phyloP scores from a whole-genome alignment of 1,139 yeast species.

The Candida labiduridarum region DNA sequence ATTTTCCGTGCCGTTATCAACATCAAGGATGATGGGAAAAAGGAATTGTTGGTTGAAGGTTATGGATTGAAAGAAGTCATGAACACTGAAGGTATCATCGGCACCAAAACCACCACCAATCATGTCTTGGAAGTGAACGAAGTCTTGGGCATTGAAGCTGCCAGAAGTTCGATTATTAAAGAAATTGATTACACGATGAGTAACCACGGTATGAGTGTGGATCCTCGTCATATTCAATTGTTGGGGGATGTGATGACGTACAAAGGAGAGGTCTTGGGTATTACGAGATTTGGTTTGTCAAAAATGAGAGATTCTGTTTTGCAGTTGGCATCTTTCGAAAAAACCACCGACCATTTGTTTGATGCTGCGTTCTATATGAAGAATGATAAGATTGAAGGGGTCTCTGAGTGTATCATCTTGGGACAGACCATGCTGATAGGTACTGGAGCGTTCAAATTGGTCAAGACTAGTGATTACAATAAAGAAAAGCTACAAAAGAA shows the following conservation, averaged over 20 bases:
- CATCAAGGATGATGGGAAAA: constrained; percentile 82
- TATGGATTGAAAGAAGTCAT: constrained; percentile 94
- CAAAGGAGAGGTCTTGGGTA: constrained; percentile 97
- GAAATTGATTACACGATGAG: constrained; percentile 98
- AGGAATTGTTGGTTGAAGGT: constrained; percentile 94
- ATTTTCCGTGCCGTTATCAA: constrained; percentile 96
- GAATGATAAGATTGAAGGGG: constrained; percentile 95
- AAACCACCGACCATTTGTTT: constrained; percentile 96
- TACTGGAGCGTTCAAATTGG: constrained; percentile 93
- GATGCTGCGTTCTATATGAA: constrained; percentile 99
- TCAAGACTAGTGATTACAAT: constrained; percentile 55
- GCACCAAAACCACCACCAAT: constrained; percentile 84
- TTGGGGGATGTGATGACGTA: constrained; percentile 99
- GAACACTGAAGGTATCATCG: constrained; percentile 97
- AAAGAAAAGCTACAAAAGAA: constrained; percentile 49
- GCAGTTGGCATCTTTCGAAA: constrained; percentile 96
- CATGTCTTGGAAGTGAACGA: constrained; percentile 88
- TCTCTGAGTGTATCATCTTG: constrained; percentile 93
- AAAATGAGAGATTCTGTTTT: constrained; percentile 98
- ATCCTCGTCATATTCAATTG: constrained; percentile 97
- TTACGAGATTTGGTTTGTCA: constrained; percentile 95
- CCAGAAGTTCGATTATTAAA: constrained; percentile 85
- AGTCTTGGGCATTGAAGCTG: constrained; percentile 97
- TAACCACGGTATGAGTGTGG: constrained; percentile 99
- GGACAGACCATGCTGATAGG: constrained; percentile 99